Base-by-base conservation (phyloP, 441 rosid species). In the Lagerstroemia fauriei region DNA sequence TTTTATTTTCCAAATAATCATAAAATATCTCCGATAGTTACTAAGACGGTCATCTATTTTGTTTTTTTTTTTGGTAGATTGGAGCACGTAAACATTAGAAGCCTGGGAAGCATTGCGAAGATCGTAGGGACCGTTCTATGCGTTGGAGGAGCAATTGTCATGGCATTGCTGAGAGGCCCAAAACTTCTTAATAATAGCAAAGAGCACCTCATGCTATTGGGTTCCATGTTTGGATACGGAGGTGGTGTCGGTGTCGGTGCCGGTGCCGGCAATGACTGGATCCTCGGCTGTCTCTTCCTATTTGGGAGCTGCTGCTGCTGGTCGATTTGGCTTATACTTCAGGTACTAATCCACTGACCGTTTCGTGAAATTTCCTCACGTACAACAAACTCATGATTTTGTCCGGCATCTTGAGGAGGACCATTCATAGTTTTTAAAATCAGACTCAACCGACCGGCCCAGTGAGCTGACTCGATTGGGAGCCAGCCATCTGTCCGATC, bases 71-170 rank as follows among this genome's bases (percentile, higher is more conserved):
- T 24, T 59, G 69, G 41, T 80, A 94, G 97, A 83, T 83, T 91
- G 57, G 96, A 92, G 90, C 91, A 88, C 71, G 79, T 95, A 31
- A 80, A 91, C 25, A 46, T 88, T 38, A 51, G 86, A 83, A 87
- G 91, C 83, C 25, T 78, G 57, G 89, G 93, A 90, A 89, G 95
- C 78, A 59, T 88, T 51, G 93, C 93, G 9, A 94, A 94, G 87
- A 82, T 92, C 22, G 13, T 38, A 25, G 97, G 98, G 59, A 93
- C 95, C 0, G 61, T 84, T 17, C 50, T 89, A 17, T 92, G 98
- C 75, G 93, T 93, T 0, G 82, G 91, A 47, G 95, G 95, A 88
- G 98, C 97, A 41, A 85, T 93, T 82, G 85, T 89, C 22, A 92
- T 93, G 97, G 89, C 95, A 22, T 84, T 92, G 76, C 84, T 92